A percentile compares a stretch with the other conserved stretches of the same genome.
Conservation (phyloP, 305 asterid species). For the Solanum chacoense region DNA sequence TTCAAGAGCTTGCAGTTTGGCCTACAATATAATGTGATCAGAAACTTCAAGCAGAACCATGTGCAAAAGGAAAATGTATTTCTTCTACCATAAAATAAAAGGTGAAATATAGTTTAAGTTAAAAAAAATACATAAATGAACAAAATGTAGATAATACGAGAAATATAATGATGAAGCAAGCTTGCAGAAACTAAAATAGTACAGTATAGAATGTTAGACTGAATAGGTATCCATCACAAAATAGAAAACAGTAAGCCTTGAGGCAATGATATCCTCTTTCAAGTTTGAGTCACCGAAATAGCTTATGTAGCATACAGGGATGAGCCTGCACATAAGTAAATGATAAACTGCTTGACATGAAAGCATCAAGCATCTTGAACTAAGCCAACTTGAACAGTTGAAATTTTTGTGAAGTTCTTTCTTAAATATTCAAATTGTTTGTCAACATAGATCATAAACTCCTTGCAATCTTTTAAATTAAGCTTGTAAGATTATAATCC, state of each 20-base stretch:
- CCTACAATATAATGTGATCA: constrained; percentile 27
- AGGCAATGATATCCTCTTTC: background rate
- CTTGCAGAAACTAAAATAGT: background rate
- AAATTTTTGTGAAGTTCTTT: background rate
- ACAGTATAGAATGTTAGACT: background rate
- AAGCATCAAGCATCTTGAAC: background rate
- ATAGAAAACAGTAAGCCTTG: background rate
- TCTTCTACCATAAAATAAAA: background rate
- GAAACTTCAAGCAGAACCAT: background rate
- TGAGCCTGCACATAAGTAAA: background rate
- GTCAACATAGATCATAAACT: background rate
- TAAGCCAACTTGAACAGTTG: background rate
- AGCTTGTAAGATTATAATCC: background rate
- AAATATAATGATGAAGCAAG: background rate
- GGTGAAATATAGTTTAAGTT: background rate
- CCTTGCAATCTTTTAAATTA: background rate
- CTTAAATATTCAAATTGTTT: background rate
- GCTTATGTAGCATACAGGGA: background rate
- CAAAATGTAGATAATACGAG: background rate
- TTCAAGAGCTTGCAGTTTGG: constrained; percentile 64
- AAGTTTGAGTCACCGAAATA: background rate
- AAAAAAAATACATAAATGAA: background rate
- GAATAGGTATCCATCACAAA: background rate
- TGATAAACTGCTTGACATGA: background rate
- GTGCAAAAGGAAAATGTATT: background rate